Evolutionary conservation across 306 rosid species (phyloP), one percentile per base, ranked within the genome.

Genomic region (Nissolia schottii): DNA sequence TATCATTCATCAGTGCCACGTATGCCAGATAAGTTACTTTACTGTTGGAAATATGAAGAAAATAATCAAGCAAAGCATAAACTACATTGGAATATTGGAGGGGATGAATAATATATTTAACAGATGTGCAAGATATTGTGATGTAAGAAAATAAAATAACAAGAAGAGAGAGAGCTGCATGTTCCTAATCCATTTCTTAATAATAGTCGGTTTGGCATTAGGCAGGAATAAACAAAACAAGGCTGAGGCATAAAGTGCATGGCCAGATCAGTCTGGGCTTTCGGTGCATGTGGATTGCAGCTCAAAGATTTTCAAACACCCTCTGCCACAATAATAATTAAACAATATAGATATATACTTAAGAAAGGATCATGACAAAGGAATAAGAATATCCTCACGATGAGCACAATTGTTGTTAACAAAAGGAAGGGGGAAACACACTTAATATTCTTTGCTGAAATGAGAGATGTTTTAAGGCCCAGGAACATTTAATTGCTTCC

Each of bases 271-370:
- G 6, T 40, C 14, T 77, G 64, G 15, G 14, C 6, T 50, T 32
- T 59, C 48, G 9, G 60, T 46, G 32, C 70, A 68, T 50, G 76
- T 73, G 66, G 58, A 8, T 71, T 54, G 79, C 68, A 79, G 70
- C 50, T 64, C 51, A 46, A 0, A 7, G 0, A 6, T 24, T 11
- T 38, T 35, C 15, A 5, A 22, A 40, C 67, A 70, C 51, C 51
- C 43, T 22, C 48, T 41, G 12, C 35, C n/a, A 15, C 24, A 2
- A n/a, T n/a, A n/a, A n/a, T 23, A 27, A 24, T 18, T 62, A 34
- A 56, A 35, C n/a, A n/a, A n/a, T n/a, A n/a, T n/a, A n/a, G n/a
- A n/a, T n/a, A 24, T 37, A 53, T 24, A n/a, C 53, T 9, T 6
- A 11, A 9, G 25, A 15, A 15, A 24, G 19, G 20, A 41, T 27